A percentile compares a stretch with the other conserved stretches of the same genome.
phyloP scores from a whole-genome alignment of 2,329 filamentous ascomycete species.

The Botrytis fragariae region DNA sequence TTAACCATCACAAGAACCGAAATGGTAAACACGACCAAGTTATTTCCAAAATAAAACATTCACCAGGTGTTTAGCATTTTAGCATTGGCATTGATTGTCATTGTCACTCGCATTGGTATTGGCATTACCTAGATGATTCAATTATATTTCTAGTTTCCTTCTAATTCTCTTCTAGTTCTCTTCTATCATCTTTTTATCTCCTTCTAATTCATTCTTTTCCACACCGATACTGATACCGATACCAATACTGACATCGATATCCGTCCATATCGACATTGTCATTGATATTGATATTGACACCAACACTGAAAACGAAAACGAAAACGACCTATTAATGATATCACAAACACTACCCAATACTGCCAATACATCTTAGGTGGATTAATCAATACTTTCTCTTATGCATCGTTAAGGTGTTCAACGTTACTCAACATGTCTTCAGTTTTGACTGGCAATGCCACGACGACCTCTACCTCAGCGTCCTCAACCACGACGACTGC shows the following conservation, averaged over 20 bases:
- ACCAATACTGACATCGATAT: background rate
- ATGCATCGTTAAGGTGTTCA: constrained; percentile 3
- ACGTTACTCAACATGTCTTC: constrained; percentile 19
- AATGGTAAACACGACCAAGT: background rate
- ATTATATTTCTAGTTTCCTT: background rate
- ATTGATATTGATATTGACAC: background rate
- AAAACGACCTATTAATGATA: background rate
- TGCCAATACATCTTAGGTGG: background rate
- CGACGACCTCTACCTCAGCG: constrained; percentile 3
- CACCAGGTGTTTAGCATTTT: background rate
- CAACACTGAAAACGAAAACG: background rate
- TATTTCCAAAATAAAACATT: background rate
- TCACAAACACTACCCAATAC: background rate
- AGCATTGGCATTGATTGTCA: background rate
- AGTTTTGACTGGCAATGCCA: background rate
- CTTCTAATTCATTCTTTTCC: background rate
- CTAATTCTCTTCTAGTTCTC: background rate
- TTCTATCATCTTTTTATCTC: background rate
- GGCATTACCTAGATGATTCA: constrained; percentile 1
- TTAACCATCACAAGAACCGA: background rate
- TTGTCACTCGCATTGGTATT: background rate
- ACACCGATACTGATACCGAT: background rate
- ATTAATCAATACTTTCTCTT: background rate
- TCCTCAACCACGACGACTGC: background rate
- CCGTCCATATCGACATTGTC: background rate